Percentiles rank a stretch among this genome's conserved stretches.
Evolutionary conservation across 352 stramenopile genomes (phyloP).

Genomic region (Phytophthora cactorum): DNA sequence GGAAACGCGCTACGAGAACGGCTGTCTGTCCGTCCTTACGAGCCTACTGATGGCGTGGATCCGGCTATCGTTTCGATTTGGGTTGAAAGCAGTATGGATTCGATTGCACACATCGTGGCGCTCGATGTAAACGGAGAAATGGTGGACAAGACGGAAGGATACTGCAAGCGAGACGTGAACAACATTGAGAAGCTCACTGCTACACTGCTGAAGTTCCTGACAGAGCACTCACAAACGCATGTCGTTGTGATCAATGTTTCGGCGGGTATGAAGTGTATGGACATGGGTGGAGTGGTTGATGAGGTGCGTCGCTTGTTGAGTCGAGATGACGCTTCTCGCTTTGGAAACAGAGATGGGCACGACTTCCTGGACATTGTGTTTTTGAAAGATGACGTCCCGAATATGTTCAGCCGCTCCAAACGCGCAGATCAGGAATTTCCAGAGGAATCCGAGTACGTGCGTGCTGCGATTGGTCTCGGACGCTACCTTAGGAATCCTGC

Average conservation of each 20-base stretch:
- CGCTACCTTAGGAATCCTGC: slow-evolving; percentile 87
- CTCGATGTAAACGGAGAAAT: slow-evolving; percentile 88
- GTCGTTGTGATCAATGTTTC: slow-evolving; percentile 91
- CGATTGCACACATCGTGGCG: slow-evolving; percentile 85
- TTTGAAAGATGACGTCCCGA: slow-evolving; percentile 88
- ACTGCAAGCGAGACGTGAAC: slow-evolving; percentile 79
- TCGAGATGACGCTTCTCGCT: slow-evolving; percentile 70
- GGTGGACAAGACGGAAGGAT: slow-evolving; percentile 87
- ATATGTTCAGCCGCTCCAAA: slow-evolving; percentile 90
- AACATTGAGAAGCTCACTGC: slow-evolving; percentile 79
- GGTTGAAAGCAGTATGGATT: slow-evolving; percentile 80
- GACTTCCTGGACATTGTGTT: slow-evolving; percentile 91
- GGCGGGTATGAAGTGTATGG: slow-evolving; percentile 90
- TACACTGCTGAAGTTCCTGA: slow-evolving; percentile 82
- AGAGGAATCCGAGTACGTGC: slow-evolving; percentile 83
- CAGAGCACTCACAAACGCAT: slow-evolving; percentile 81
- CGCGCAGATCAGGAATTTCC: slow-evolving; percentile 85
- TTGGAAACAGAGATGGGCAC: slow-evolving; percentile 76
- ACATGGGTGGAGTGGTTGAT: slow-evolving; percentile 89
- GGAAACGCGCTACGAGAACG: slow-evolving; percentile 69
- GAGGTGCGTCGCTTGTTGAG: slow-evolving; percentile 78
- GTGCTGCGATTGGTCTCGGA: slow-evolving; percentile 76
- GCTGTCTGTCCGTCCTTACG: slow-evolving; percentile 78
- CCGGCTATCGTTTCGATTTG: slow-evolving; percentile 89
- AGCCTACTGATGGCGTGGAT: slow-evolving; percentile 77